Evolutionary conservation across 306 rosid species (phyloP), one percentile per base, ranked within the genome.

Genomic region (Vigna angularis): DNA sequence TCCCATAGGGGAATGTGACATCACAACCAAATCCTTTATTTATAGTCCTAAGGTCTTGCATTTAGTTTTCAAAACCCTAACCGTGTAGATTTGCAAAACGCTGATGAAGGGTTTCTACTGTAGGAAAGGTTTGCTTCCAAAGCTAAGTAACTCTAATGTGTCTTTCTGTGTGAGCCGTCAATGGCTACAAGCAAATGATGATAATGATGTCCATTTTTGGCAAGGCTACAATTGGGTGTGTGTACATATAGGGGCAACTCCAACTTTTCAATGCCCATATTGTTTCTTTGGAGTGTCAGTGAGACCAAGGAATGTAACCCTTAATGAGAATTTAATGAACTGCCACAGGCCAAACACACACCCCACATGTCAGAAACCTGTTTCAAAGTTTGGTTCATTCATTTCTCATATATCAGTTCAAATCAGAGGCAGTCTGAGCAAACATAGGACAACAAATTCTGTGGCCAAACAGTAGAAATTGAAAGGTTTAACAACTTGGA

Each of bases 351-450:
- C 87, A 77, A 82, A 85, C 88, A 74, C 15, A 80, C 85, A 85
- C 77, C 80, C 78, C 90, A 87, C 88, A 77, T 87, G 88, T 75
- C 82, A 79, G 58, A 51, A 77, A 32, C 9, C 48, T 79, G 59
- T 75, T 51, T 17, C 70, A 73, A 83, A 80, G 70, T 84, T 82
- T 72, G 81, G 86, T 86, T 22, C 85, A 80, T 83, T 73, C 83
- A 83, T 81, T 83, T 81, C 59, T 48, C 79, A 80, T 56, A 34
- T 62, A 26, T 32, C 47, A 61, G 85, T 86, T 85, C 85, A 80
- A 53, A 72, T 80, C 86, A 73, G 45, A 78, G 71, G 56, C 84
- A 71, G 79, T 24, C 11, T 50, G 58, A 76, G 79, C 11, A 79
- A 81, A 65, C 73, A 77, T 78, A 57, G 63, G 72, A n/a, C 17